Conservation (phyloP, 2,329 filamentous ascomycete species). For the Plectosphaerella cucumerina region DNA sequence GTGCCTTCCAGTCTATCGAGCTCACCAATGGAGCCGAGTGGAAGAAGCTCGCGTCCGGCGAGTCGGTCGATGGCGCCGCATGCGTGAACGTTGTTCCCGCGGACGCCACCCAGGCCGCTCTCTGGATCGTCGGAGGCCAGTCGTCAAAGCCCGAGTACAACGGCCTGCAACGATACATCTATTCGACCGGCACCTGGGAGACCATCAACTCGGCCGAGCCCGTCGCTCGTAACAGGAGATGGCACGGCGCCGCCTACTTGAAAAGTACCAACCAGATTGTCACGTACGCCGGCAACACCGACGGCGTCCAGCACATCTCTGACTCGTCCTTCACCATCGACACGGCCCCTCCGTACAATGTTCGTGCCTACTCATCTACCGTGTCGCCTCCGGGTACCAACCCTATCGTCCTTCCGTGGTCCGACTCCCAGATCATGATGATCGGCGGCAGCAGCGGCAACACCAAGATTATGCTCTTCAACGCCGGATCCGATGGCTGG, state of each 20-base stretch:
- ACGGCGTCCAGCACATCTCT: conserved; percentile 53
- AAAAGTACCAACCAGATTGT: conserved; percentile 67
- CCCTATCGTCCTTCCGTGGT: conserved; percentile 74
- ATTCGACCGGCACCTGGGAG: conserved; percentile 49
- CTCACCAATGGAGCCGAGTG: conserved; percentile 69
- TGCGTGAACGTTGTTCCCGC: conserved; percentile 70
- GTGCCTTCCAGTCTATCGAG: conserved; percentile 70
- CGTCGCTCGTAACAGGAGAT: conserved; percentile 64
- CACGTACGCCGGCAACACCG: conserved; percentile 73
- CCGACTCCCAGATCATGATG: conserved; percentile 65
- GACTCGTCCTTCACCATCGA: conserved; percentile 73
- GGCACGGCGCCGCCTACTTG: conserved; percentile 75
- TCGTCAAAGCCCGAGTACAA: conserved; percentile 51
- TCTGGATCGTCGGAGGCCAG: conserved; percentile 80
- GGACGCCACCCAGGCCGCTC: conserved; percentile 53
- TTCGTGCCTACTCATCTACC: conserved; percentile 54
- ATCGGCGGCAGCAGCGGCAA: conserved; percentile 68
- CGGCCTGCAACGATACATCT: conserved; percentile 69
- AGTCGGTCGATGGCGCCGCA: conserved; percentile 67
- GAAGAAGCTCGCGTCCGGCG: conserved; percentile 60
- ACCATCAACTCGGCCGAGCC: conserved; percentile 36
- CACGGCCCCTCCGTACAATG: conserved; percentile 59
- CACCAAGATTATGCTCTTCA: conserved; percentile 69
- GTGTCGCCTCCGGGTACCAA: conserved; percentile 57
- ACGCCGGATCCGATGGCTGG: conserved; percentile 56